These are phyloP conservation scores for Fusarium armeniacum DNA, from an alignment of 2,329 filamentous ascomycete species.

Conservation along the genomic window DNA sequence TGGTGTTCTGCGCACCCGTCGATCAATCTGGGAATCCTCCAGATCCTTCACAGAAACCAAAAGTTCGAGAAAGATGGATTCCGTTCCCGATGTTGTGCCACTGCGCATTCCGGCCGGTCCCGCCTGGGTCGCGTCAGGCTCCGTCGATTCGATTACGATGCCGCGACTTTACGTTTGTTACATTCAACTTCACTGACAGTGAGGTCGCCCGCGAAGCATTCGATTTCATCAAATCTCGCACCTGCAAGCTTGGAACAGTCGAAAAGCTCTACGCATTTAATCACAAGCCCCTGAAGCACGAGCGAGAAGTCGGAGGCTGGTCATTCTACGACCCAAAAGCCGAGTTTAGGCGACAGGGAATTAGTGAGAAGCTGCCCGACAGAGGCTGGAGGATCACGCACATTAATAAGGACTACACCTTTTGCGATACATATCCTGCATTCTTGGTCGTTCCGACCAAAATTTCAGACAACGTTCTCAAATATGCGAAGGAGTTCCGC, in stretches of 20 bases:
- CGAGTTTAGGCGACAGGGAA: conserved; percentile 90
- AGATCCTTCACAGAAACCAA: conserved; percentile 49
- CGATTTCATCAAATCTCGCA: conserved; percentile 84
- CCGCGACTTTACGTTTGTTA: conserved; percentile 93
- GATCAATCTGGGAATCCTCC: conserved; percentile 49
- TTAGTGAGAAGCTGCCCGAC: conserved; percentile 82
- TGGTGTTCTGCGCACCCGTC: conserved; percentile 65
- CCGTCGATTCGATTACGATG: conserved; percentile 90
- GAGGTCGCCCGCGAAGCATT: conserved; percentile 84
- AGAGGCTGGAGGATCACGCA: conserved; percentile 89
- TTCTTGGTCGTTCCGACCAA: conserved; percentile 85
- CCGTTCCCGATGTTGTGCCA: conserved; percentile 92
- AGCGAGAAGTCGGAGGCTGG: conserved; percentile 85
- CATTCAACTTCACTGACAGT: conserved; percentile 86
- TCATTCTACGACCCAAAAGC: conserved; percentile 84
- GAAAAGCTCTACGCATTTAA: conserved; percentile 93
- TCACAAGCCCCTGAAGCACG: conserved; percentile 80
- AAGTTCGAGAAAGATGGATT: conserved; percentile 83
- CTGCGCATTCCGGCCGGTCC: conserved; percentile 82
- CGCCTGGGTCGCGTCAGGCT: conserved; percentile 75
- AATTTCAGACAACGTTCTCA: conserved; percentile 97
- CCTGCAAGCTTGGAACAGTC: conserved; percentile 84
- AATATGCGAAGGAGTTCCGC: conserved; percentile 90
- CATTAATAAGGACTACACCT: conserved; percentile 91
- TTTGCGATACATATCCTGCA: conserved; percentile 92